Evolutionary conservation across 371 early-diverging fungal genomes (phyloP), one percentile per base, ranked within the genome.

Genomic region (Mucor plumbeus): DNA sequence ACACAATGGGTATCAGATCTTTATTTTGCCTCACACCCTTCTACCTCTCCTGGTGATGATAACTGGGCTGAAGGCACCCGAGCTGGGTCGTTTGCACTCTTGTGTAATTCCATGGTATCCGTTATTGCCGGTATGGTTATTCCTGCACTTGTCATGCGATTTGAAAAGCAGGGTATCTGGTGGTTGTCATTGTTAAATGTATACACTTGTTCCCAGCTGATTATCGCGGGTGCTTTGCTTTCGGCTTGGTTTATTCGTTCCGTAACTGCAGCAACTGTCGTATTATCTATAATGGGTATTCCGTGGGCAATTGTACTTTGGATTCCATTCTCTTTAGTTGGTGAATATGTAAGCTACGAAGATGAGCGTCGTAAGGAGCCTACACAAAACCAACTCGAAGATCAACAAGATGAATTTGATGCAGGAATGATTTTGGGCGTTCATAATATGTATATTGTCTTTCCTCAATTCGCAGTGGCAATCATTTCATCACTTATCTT

Each of bases 251-350:
- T 80, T 41, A 87, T 90, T 26, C 60, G 75, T 14, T 76, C 77
- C 1, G 77, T 88, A 0, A 68, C 67, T 13, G 74, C 77, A 0
- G 91, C 92, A 5, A 89, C 89, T 0, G 41, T 76, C 0, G 71
- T 92, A 7, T 78, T 93, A 41, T 86, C 90, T 1, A 40, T 82
- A 6, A 79, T 86, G 74, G 93, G 93, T 39, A 81, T 92, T 33
- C 82, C 91, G 0, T 94, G 93, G 93, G 93, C 90, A 0, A 81
- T 91, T 15, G 86, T 87, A 6, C 75, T 87, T 55, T 94, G 93
- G 93, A 84, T 91, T 15, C 94, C 94, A 0, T 92, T 92, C 73
- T 85, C 92, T 0, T 77, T 94, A 34, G 82, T 94, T 2, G 93
- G 92, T 19, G 91, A 92, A 66, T 88, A 80, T 63, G 83, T 92